These are phyloP conservation scores for Lepraria neglecta DNA, from an alignment of 495 filamentous ascomycete species.

Conservation along the genomic window DNA sequence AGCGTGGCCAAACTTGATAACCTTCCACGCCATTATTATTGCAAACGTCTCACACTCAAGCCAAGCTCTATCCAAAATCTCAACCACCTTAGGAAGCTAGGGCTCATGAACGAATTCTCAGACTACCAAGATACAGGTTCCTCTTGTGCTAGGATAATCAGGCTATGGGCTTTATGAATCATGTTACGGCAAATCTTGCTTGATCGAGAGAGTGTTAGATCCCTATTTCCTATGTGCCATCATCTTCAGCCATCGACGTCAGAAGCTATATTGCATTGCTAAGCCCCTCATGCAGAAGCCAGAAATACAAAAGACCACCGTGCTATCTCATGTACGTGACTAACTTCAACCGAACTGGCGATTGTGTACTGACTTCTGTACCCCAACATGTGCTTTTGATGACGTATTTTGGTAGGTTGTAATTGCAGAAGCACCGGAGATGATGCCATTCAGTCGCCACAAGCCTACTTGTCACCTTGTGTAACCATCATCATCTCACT, in stretches of 20 bases:
- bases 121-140: not conserved
- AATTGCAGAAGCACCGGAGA: too few relatives aligned
- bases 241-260: not conserved
- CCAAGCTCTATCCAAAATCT: not conserved
- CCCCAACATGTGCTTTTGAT: too few relatives aligned
- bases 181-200: not conserved
- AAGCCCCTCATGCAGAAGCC: not conserved
- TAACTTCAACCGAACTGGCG: too few relatives aligned
- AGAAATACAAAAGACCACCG: not conserved
- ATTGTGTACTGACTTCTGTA: too few relatives aligned
- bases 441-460: too few relatives aligned
- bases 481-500: too few relatives aligned
- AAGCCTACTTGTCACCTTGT: too few relatives aligned
- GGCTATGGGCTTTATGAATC: not conserved
- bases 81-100: not conserved
- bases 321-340: not conserved
- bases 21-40: too few relatives aligned
- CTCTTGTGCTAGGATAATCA: not conserved
- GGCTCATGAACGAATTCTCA: not conserved
- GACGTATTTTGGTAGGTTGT: too few relatives aligned
- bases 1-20: not conserved
- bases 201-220: constrained; percentile 6
- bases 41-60: not conserved
- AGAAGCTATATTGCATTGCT: not conserved
- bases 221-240: not conserved